Conservation (phyloP, 2,329 filamentous ascomycete genomes). For the Aspergillus hiratsukae region DNA sequence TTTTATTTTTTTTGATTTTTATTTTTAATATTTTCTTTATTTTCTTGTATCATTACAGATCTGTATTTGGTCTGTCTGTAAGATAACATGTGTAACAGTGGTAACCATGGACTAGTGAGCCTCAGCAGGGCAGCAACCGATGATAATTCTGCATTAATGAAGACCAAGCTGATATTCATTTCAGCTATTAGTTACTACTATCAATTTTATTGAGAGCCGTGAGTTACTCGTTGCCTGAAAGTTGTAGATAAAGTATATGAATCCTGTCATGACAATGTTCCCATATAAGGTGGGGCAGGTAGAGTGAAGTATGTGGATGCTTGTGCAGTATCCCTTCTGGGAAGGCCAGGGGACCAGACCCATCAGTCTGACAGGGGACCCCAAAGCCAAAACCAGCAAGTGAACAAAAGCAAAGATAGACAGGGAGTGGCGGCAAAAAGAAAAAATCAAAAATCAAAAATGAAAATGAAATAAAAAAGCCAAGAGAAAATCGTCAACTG, state of each 20-base stretch:
- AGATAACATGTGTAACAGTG: neutral
- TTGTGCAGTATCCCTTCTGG: conserved; percentile 16
- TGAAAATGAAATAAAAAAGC: no score
- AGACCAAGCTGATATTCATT: no score
- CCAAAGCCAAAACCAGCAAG: conserved; percentile 5
- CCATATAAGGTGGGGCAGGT: neutral
- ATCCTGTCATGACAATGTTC: neutral
- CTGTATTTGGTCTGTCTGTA: neutral
- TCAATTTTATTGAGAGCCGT: no score
- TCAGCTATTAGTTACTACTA: no score
- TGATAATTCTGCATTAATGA: neutral
- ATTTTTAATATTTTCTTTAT: neutral
- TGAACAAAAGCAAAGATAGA: conserved; percentile 1
- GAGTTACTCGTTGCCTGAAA: neutral
- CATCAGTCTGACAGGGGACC: conserved; percentile 9
- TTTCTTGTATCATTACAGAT: neutral
- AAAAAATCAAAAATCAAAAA: no score
- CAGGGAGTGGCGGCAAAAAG: no score
- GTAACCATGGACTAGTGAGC: neutral
- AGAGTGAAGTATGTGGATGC: neutral
- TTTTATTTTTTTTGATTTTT: conserved; percentile 4
- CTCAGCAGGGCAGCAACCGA: neutral
- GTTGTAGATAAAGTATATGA: neutral
- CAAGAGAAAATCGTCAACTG: neutral
- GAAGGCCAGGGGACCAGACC: conserved; percentile 8